Base-by-base conservation (phyloP, 305 asterid species). In the Vinca major region DNA sequence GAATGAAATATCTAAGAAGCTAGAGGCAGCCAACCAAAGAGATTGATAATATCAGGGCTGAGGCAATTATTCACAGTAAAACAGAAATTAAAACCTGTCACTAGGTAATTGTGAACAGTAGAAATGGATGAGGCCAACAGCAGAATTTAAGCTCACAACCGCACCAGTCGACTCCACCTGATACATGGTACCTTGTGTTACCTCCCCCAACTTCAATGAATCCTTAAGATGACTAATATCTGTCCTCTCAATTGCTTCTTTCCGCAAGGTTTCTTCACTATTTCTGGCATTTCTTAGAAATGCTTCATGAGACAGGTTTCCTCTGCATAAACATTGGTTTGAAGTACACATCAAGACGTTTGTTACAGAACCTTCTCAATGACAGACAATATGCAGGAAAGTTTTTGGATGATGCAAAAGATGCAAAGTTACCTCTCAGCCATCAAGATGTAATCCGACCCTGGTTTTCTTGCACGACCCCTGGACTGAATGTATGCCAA, bases 401-500 rank as follows among this genome's bases (percentile, higher is more conserved):
- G 33, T 26, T 70, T 63, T 45, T 49, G 43, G 67, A 61, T 56
- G 71, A 73, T 50, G 75, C 68, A 70, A 48, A 51, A 5, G 69
- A 70, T 17, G 56, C 63, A 67, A 62, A 60, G 75, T 26, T 86
- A 94, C 99, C 99, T 94, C 87, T 94, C 99, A 79, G 85, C 95
- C 99, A 94, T 94, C 85, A 94, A 91, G 78, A 91, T 94, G 82
- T 94, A 94, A 82, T 91, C 97, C 41, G 99, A 94, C 73, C 99
- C 97, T 75, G 97, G 97, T 80, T 94, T 91, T 75, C 99, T 87
- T 67, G 99, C 99, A 77, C 99, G 98, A 2, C 99, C 98, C 77
- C 99, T 89, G 74, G 99, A 94, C 83, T 94, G 99, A 78, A 94
- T 94, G 80, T 91, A 94, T 0, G 99, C 99, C 82, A 94, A 78